A percentile compares a stretch with the other conserved stretches of the same genome.
phyloP scores from a whole-genome alignment of 75 land plant genomes.

The Ceratopteris richardii region DNA sequence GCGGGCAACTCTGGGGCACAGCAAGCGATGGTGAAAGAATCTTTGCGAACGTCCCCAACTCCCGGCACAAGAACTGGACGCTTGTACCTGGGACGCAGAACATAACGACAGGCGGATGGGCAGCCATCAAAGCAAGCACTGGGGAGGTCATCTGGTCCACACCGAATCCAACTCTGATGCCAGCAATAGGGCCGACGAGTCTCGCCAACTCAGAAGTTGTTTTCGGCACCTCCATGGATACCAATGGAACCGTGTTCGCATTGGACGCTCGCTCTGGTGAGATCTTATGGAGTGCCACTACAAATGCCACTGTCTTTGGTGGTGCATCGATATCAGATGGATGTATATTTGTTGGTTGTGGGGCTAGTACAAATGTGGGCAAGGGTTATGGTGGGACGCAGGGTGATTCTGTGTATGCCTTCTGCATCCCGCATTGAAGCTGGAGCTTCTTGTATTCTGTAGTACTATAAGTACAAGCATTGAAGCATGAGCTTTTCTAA shows the following conservation, averaged over 20 bases:
- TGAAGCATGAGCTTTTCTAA: too few relatives aligned
- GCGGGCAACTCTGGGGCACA: slow-evolving; percentile 40
- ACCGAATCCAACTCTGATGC: slow-evolving; percentile 22
- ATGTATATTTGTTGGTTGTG: background rate
- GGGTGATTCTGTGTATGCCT: slow-evolving; percentile 5
- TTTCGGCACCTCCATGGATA: slow-evolving; percentile 23
- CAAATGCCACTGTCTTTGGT: slow-evolving; percentile 6
- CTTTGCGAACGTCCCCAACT: slow-evolving; percentile 36
- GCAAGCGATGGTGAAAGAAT: slow-evolving; percentile 35
- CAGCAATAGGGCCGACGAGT: slow-evolving; percentile 19
- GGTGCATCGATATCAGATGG: slow-evolving; percentile 5
- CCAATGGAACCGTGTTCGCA: slow-evolving; percentile 7
- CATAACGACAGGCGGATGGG: slow-evolving; percentile 36
- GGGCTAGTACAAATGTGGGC: background rate
- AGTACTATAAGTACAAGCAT: too few relatives aligned
- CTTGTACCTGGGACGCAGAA: slow-evolving; percentile 12
- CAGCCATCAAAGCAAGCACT: slow-evolving; percentile 32
- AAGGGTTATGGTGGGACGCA: background rate
- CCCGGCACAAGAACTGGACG: slow-evolving; percentile 4
- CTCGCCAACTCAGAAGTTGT: slow-evolving; percentile 27
- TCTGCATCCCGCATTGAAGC: background rate
- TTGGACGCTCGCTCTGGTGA: slow-evolving; percentile 12
- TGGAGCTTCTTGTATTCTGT: too few relatives aligned
- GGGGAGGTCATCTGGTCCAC: slow-evolving; percentile 8
- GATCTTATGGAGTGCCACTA: slow-evolving; percentile 12